Base-by-base conservation (phyloP, 805 yeast genomes). In the Naumovozyma castellii region DNA sequence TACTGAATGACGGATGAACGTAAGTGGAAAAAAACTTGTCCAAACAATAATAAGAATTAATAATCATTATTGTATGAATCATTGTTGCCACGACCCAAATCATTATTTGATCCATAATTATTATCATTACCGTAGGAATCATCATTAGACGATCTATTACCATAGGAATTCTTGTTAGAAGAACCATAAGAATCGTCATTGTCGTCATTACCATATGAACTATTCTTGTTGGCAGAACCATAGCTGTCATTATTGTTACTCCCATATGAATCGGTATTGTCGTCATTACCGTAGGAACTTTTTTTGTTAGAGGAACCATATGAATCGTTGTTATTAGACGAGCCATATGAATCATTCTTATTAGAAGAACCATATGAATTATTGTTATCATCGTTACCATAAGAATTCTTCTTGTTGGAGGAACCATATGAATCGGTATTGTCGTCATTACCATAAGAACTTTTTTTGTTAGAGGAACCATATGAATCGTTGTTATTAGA, bases 141-240 rank as follows among this genome's bases (percentile, higher is more conserved):
- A 36, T 53, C 39, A 36, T 30, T 29, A 54, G 48, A 12, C 15
- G 52, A 40, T 43, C 52, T 48, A 48, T 50, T 47, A 42, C 53
- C 47, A 33, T 38, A 47, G 9, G 47, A 40, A 32, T 42, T 46
- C 37, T 42, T 40, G 42, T 47, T 45, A 10, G 37, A 40, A 15
- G 50, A 41, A 22, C 64, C 67, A 42, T 60, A 61, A 28, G 56
- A 44, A 34, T 53, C 49, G 35, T 57, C 61, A 38, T 48, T 48
- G 29, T 38, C 38, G 43, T 51, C 49, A 38, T 48, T 40, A 9
- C 52, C 51, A 37, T 46, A 47, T 6, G 55, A 45, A 17, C 43
- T 41, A 12, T 46, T 44, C 15, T 47, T 46, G 35, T 42, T 38
- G 39, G 42, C 39, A 17, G 53, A 46, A 36, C 46, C 51, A 20